Evolutionary conservation across 1,139 yeast species (phyloP), one percentile per base, ranked within the genome.

Genomic region (Lodderomyces jiufengensis): DNA sequence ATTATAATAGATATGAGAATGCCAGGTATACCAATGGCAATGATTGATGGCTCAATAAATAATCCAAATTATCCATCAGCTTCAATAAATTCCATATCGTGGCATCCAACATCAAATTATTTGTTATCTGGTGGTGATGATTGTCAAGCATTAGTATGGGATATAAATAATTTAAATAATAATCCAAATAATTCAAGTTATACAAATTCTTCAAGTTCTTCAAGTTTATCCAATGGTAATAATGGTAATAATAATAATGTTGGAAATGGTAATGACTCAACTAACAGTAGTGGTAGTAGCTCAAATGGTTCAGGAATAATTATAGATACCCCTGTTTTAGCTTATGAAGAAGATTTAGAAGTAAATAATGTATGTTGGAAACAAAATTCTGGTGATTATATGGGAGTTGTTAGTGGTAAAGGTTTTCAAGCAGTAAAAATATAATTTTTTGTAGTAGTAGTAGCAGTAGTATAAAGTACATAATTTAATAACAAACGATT

Each of bases 91-190:
- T 72, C 80, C 45, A 74, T 90, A 13, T 63, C 70, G 38, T 92
- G 97, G 97, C 92, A 90, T 47, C 97, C 97, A 0, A 62, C 76
- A 2, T 71, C 79, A 24, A 79, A 84, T 45, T 61, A 73, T 31
- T 60, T 92, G 24, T 68, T 87, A 12, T 76, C 90, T 1, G 95
- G 94, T 13, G 82, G 85, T 16, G 97, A 92, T 55, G 97, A 90
- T 59, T 85, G 96, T 57, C 96, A 88, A 57, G 85, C 86, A 0
- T 63, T 90, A 26, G 66, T 85, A 11, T 88, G 97, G 94, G 96
- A 92, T 57, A 66, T 87, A 41, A 66, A 61, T 39, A 54, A 52
- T 28, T 32, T 62, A 24, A 52, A 53, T 22, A 51, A 44, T 9
- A 23, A 24, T 13, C 33, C 36, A 22, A 22, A 32, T 29, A 18